phyloP scores from a whole-genome alignment of 257 asterid species.

The Verbascum thapsus region DNA sequence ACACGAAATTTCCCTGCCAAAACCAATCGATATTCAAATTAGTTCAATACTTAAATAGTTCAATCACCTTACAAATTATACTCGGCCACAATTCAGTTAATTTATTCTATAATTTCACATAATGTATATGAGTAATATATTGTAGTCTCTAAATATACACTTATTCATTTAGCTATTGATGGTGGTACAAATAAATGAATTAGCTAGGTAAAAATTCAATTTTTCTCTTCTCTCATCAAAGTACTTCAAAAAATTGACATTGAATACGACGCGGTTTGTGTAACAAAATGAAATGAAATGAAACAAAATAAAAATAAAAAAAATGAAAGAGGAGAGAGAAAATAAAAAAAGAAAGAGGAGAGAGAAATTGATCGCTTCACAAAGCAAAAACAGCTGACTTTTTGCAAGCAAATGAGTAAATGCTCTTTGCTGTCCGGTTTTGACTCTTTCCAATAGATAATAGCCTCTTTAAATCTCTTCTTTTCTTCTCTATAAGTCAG shows the following conservation, averaged over 20 bases:
- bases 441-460: constrained; percentile 52
- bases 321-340: not conserved
- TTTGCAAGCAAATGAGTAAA: constrained; percentile 60
- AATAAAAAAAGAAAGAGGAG: not conserved
- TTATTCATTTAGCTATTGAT: not conserved
- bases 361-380: not conserved
- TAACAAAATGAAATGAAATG: constrained; percentile 3
- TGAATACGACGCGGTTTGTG: constrained; percentile 62
- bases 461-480: constrained; percentile 20
- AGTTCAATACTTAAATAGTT: too few species aligned
- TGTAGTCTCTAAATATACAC: not conserved
- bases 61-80: too few species aligned
- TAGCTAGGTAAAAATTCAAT: constrained; percentile 24
- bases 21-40: too few species aligned
- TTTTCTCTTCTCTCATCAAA: not conserved
- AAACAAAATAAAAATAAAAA: not conserved
- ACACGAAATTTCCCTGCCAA: too few species aligned
- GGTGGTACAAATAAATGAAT: constrained; percentile 24
- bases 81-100: too few species aligned
- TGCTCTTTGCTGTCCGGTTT: constrained; percentile 62
- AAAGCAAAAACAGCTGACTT: constrained; percentile 43
- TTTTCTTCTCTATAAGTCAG: constrained; percentile 40
- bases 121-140: too few species aligned
- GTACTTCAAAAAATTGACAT: constrained; percentile 43
- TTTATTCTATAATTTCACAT: too few species aligned